Evolutionary conservation across 805 yeast genomes (phyloP).

Genomic region (Metschnikowia dekortorum): DNA sequence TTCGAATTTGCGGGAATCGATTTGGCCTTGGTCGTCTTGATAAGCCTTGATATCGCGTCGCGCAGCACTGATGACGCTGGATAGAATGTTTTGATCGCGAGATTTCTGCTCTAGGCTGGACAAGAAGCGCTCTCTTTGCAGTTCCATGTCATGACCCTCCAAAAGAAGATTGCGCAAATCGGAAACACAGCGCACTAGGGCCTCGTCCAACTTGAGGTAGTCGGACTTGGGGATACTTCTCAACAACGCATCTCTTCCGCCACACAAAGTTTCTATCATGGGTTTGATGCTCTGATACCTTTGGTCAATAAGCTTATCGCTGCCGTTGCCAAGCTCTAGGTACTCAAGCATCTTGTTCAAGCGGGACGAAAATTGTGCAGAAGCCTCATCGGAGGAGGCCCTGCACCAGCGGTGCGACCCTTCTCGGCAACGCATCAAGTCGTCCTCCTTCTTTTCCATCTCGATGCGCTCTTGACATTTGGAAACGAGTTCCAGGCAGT

Average conservation of each 20-base stretch:
- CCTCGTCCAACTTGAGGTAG: constrained; percentile 31
- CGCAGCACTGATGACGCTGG: constrained; percentile 49
- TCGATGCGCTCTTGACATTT: constrained; percentile 44
- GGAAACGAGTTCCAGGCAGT: constrained; percentile 40
- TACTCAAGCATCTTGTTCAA: constrained; percentile 45
- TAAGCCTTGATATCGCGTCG: constrained; percentile 20
- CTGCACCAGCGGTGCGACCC: constrained; percentile 58
- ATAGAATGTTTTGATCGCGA: constrained; percentile 45
- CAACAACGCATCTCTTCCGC: constrained; percentile 32
- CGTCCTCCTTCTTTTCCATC: constrained; percentile 55
- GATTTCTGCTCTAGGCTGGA: constrained; percentile 42
- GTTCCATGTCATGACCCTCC: constrained; percentile 27
- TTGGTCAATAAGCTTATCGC: constrained; percentile 52
- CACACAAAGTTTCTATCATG: constrained; percentile 40
- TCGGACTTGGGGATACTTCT: constrained; percentile 39
- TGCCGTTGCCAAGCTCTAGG: constrained; percentile 51
- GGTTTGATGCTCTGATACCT: constrained; percentile 49
- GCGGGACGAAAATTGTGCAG: constrained; percentile 34
- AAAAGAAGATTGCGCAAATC: constrained; percentile 34
- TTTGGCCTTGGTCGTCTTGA: constrained; percentile 14
- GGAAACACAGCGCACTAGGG: constrained; percentile 24
- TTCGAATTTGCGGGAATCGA: constrained; percentile 32
- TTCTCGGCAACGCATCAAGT: constrained; percentile 42
- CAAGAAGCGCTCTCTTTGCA: constrained; percentile 37
- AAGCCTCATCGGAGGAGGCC: constrained; percentile 42